Base-by-base conservation (phyloP, 2,329 filamentous ascomycete species). In the Aspergillus fumigatiaffinis region DNA sequence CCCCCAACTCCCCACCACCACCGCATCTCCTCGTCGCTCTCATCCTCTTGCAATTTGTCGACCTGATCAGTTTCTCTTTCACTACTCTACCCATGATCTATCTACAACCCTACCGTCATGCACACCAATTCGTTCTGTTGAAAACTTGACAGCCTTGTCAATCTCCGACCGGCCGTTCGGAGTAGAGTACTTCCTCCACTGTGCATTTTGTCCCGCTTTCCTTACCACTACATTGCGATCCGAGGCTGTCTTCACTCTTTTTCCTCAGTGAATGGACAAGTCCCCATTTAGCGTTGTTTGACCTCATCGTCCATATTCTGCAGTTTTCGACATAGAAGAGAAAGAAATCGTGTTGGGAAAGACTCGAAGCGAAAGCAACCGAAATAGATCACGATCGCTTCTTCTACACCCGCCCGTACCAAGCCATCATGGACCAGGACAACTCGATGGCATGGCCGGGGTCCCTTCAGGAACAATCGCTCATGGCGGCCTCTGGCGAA, bases 361-460 rank as follows among this genome's bases (percentile, higher is more conserved):
- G 32, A 17, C 14, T 38, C 14, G 2, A 38, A 17, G 17, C 32
- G 14, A 17, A 17, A 17, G 6, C 32, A 7, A 14, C 32, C 32
- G 32, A 8, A 38, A 7, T 38, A 17, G 32, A 38, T 38, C 32
- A 17, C 32, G 14, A 38, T 38, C 32, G 32, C 14, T 7, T 38
- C 14, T 38, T 38, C 32, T 38, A 14, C 32, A 17, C 32, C 32
- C 14, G 14, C 14, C 32, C 14, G 14, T 38, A 38, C 32, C 32
- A 7, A 38, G 14, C 28, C 50, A 51, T 32, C 55, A 78, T 77
- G 75, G 74, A 78, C 56, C 70, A 73, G 64, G 70, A 73, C 52
- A 59, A 68, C 10, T 62, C 74, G 42, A 64, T 76, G 64, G 63
- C 68, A 46, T 79, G 77, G 77, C 66, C 73, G 41, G 73, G 74